Evolutionary conservation across 164 flowering plant species (phyloP).

Genomic region (Chloranthus sessilifolius): DNA sequence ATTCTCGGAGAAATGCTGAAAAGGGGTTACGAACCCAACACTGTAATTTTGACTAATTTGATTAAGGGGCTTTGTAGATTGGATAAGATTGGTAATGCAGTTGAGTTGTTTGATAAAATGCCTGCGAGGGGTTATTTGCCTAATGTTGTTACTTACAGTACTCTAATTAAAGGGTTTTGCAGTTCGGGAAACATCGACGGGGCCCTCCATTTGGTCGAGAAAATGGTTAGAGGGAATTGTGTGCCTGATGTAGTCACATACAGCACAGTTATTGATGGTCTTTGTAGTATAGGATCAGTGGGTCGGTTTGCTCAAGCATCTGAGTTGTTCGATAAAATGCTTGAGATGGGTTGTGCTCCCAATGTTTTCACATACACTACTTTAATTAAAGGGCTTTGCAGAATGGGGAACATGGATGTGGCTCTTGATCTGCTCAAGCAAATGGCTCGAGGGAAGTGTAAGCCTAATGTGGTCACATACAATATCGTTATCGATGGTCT

Average conservation of each 20-base stretch:
- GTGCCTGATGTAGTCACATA: neutral
- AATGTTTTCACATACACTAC: neutral
- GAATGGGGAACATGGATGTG: neutral
- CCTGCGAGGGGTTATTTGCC: neutral
- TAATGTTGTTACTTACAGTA: neutral
- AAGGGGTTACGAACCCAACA: constrained; percentile 5
- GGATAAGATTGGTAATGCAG: neutral
- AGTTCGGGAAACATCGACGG: neutral
- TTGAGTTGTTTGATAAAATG: neutral
- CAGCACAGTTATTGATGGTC: constrained; percentile 1
- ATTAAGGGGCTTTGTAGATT: constrained; percentile 9
- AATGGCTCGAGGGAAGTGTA: neutral
- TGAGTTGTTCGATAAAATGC: constrained; percentile 1
- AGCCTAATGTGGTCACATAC: neutral
- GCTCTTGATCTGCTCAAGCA: neutral
- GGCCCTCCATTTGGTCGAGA: neutral
- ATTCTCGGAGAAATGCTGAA: constrained; percentile 16
- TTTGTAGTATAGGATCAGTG: neutral
- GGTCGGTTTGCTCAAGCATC: constrained; percentile 3
- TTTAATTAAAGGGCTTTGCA: neutral
- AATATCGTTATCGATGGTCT: neutral
- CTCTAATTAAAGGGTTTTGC: constrained; percentile 4
- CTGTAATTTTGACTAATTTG: constrained; percentile 5
- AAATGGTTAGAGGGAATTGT: neutral
- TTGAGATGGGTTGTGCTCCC: neutral